These are phyloP conservation scores for Dorcoceras hygrometricum DNA, from an alignment of 257 asterid genomes.

Conservation along the genomic window DNA sequence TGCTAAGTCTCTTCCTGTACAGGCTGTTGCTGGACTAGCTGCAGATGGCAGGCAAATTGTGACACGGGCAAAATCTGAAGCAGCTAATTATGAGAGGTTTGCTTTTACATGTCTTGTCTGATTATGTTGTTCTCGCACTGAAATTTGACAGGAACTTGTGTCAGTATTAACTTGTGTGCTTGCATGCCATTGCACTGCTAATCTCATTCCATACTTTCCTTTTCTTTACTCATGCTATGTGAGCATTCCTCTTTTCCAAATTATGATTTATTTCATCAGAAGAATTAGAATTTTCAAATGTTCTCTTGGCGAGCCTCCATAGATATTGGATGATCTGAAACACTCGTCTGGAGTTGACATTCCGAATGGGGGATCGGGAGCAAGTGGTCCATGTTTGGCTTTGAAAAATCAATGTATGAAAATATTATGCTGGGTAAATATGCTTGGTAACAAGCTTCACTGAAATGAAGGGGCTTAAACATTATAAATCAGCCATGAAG, in stretches of 20 bases:
- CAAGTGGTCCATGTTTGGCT: neutral
- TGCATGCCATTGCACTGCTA: neutral
- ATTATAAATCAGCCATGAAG: neutral
- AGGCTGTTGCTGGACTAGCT: slow-evolving; percentile 95
- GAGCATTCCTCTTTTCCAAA: slow-evolving; percentile 1
- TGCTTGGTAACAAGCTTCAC: neutral
- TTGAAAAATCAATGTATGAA: neutral
- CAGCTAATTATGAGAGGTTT: slow-evolving; percentile 73
- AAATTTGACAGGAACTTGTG: neutral
- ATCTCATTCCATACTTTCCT: neutral
- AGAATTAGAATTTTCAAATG: neutral
- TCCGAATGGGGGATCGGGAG: neutral
- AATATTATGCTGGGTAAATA: neutral
- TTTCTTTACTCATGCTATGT: neutral
- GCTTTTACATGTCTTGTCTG: slow-evolving; percentile 12
- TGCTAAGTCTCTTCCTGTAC: slow-evolving; percentile 21
- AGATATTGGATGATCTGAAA: neutral
- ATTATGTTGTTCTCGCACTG: neutral
- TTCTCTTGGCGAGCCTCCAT: neutral
- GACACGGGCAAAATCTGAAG: slow-evolving; percentile 81
- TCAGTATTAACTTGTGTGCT: neutral
- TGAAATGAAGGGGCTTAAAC: neutral
- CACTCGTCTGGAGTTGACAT: neutral
- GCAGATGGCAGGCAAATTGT: slow-evolving; percentile 96
- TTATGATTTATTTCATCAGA: neutral